phyloP scores from a whole-genome alignment of 768 basidiomycete genomes.

The Fistulinella prunicolor region DNA sequence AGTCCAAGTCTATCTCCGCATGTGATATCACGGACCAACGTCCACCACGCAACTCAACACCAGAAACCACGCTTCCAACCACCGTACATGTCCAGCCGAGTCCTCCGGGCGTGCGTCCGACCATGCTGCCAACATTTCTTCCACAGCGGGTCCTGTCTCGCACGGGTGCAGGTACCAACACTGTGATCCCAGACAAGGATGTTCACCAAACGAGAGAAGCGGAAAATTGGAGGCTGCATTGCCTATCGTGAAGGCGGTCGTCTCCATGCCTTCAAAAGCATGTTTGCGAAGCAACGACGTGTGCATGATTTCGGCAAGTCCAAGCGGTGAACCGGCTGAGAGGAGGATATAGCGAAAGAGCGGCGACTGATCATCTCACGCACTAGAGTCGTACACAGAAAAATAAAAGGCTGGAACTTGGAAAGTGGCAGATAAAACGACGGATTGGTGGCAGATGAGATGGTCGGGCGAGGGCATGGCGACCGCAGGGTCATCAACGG shows the following conservation, averaged over 20 bases:
- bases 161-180: slow-evolving; percentile 92
- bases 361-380: slow-evolving; percentile 34
- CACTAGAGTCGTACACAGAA: slow-evolving; percentile 62
- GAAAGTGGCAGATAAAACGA: slow-evolving; percentile 78
- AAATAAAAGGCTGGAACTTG: slow-evolving; percentile 86
- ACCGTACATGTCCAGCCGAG: slow-evolving; percentile 28
- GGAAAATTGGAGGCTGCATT: slow-evolving; percentile 58
- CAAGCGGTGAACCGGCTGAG: slow-evolving; percentile 63
- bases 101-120: slow-evolving; percentile 1
- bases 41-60: slow-evolving; percentile 66
- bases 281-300: slow-evolving; percentile 58
- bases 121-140: slow-evolving; percentile 61
- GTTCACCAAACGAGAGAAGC: slow-evolving; percentile 82
- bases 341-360: slow-evolving; percentile 14
- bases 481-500: slow-evolving; percentile 40
- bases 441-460: slow-evolving; percentile 56
- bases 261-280: slow-evolving; percentile 41
- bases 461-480: slow-evolving; percentile 27
- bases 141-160: slow-evolving; percentile 61
- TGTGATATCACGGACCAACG: slow-evolving; percentile 30
- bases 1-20: background rate
- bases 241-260: slow-evolving; percentile 54
- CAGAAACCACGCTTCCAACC: slow-evolving; percentile 79
- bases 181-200: slow-evolving; percentile 69
- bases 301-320: slow-evolving; percentile 51